phyloP scores from a whole-genome alignment of 805 yeast genomes.

The Wickerhamomyces tratensis region DNA sequence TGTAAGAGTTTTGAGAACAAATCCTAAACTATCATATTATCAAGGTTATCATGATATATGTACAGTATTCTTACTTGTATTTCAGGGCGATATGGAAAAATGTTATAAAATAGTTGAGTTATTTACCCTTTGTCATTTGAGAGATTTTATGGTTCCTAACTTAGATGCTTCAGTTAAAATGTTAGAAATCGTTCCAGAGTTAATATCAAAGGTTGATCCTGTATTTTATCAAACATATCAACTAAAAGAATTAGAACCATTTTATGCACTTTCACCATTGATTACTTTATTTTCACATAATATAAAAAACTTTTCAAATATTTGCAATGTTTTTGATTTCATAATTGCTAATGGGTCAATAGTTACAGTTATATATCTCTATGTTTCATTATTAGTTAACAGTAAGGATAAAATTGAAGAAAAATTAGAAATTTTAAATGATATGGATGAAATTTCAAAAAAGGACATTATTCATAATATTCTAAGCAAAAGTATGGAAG shows the following conservation, averaged over 20 bases:
- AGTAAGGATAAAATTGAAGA: conserved; percentile 34
- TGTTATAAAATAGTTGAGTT: conserved; percentile 36
- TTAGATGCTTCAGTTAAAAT: conserved; percentile 60
- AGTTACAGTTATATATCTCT: conserved; percentile 46
- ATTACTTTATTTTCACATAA: conserved; percentile 78
- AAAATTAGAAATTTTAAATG: conserved; percentile 16
- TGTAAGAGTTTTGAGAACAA: conserved; percentile 42
- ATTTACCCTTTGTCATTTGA: conserved; percentile 49
- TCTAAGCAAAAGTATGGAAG: conserved; percentile 18
- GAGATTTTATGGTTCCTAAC: conserved; percentile 80
- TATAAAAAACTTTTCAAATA: conserved; percentile 32
- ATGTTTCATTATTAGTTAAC: conserved; percentile 41
- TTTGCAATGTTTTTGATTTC: conserved; percentile 61
- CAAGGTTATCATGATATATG: conserved; percentile 93
- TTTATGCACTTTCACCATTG: conserved; percentile 66
- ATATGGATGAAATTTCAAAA: conserved; percentile 22
- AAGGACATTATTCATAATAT: conserved; percentile 32
- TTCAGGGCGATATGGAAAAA: conserved; percentile 22
- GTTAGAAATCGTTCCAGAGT: conserved; percentile 52
- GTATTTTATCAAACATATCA: conserved; percentile 24
- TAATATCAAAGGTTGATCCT: conserved; percentile 41
- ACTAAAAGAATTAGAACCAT: conserved; percentile 39
- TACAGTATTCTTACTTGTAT: conserved; percentile 49
- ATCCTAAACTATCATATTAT: conserved; percentile 64
- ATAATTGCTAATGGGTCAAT: conserved; percentile 50